Evolutionary conservation across 2,329 filamentous ascomycete species (phyloP).

Genomic region (Plenodomus lindquistii): DNA sequence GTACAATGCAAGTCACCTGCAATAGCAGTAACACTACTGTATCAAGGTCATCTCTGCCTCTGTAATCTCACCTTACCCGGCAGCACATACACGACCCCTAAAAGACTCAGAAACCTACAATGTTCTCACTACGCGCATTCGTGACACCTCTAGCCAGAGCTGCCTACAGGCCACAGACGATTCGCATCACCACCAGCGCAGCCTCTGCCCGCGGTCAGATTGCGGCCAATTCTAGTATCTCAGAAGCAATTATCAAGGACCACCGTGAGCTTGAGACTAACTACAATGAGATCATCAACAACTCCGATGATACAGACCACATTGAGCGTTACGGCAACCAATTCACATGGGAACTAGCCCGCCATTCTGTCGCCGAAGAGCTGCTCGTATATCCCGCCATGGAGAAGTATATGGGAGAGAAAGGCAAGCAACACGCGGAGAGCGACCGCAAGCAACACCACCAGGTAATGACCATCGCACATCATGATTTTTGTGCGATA

Average conservation of each 20-base stretch:
- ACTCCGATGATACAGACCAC: slow-evolving; percentile 45
- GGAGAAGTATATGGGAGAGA: slow-evolving; percentile 38
- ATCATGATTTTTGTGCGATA: not conserved
- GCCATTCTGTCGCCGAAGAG: slow-evolving; percentile 57
- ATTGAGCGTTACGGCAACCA: slow-evolving; percentile 54
- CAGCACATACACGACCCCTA: not conserved
- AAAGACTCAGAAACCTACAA: not conserved
- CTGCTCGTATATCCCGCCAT: slow-evolving; percentile 47
- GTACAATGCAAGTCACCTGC: no score
- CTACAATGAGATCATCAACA: slow-evolving; percentile 50
- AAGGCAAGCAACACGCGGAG: slow-evolving; percentile 38
- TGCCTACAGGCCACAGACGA: slow-evolving; percentile 7
- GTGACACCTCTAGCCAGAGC: slow-evolving; percentile 8
- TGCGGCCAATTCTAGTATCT: slow-evolving; percentile 18
- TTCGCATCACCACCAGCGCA: slow-evolving; percentile 1
- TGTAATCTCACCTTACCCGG: no score
- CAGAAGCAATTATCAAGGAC: slow-evolving; percentile 48
- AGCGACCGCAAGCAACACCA: slow-evolving; percentile 42
- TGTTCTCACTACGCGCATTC: slow-evolving; percentile 11
- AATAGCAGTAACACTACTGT: not conserved
- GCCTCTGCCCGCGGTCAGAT: not conserved
- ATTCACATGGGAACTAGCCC: slow-evolving; percentile 58
- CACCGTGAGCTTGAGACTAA: slow-evolving; percentile 49
- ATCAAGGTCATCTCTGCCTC: not conserved
- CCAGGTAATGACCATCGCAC: slow-evolving; percentile 15